Conservation (phyloP, 139 green algal species). For the Raphidocelis subcapitata region DNA sequence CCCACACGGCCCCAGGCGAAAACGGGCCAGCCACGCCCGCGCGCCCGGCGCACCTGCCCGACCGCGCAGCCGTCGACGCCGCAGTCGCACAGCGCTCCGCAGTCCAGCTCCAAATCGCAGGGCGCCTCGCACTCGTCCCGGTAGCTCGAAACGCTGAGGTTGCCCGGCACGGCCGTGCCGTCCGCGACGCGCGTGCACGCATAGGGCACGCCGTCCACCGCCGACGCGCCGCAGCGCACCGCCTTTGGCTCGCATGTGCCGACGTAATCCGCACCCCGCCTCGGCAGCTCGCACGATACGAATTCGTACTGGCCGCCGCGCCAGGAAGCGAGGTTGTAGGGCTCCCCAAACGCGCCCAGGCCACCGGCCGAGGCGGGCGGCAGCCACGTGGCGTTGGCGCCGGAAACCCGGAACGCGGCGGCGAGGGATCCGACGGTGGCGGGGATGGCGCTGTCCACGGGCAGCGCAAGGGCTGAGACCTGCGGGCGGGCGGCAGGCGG, state of each 20-base stretch:
- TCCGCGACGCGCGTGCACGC: constrained; percentile 33
- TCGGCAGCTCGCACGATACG: constrained; percentile 46
- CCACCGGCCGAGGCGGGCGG: not conserved
- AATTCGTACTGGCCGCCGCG: constrained; percentile 53
- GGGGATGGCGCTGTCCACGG: constrained; percentile 11
- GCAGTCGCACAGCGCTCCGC: constrained; percentile 55
- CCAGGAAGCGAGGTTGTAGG: constrained; percentile 58
- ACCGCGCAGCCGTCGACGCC: constrained; percentile 17
- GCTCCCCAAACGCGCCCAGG: not conserved
- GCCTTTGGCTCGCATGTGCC: constrained; percentile 45
- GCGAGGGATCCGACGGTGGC: not conserved
- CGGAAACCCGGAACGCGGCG: constrained; percentile 8
- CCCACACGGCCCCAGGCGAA: too few relatives aligned
- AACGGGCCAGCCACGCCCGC: too few relatives aligned
- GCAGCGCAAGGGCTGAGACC: too few relatives aligned
- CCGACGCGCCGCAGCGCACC: constrained; percentile 24
- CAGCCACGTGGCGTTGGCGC: not conserved
- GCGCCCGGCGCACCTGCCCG: not conserved
- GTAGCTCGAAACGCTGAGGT: constrained; percentile 7
- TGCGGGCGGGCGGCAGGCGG: not conserved
- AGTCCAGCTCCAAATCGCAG: constrained; percentile 48
- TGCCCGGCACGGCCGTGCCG: constrained; percentile 10
- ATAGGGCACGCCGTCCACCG: constrained; percentile 38
- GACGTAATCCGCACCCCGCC: constrained; percentile 50
- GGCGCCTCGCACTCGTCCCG: constrained; percentile 40